Evolutionary conservation across 352 stramenopile genomes (phyloP).

Genomic region (Phytophthora pinifolia): DNA sequence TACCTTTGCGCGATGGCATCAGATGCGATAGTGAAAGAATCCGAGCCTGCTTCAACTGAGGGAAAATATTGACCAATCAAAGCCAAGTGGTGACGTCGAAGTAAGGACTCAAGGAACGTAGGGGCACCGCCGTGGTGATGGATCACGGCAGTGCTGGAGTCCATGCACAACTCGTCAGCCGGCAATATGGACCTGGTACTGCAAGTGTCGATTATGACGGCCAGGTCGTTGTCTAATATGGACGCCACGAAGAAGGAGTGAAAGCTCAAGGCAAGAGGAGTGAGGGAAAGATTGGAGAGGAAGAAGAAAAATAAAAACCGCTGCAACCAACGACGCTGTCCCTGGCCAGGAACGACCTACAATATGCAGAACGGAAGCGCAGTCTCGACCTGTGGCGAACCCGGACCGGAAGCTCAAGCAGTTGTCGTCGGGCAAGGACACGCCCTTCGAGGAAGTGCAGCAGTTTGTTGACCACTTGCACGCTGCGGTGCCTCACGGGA

Average conservation of each 20-base stretch:
- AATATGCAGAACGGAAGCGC: conserved; percentile 66
- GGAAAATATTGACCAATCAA: too few species aligned
- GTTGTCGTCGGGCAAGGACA: conserved; percentile 32
- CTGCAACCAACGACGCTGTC: conserved; percentile 39
- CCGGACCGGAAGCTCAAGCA: conserved; percentile 50
- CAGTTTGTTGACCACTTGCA: conserved; percentile 61
- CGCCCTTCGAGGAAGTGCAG: conserved; percentile 51
- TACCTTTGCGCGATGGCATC: background rate
- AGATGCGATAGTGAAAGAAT: conserved; percentile 4
- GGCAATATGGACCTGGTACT: conserved; percentile 74
- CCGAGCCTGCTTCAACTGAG: conserved; percentile 1
- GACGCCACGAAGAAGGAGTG: conserved; percentile 49
- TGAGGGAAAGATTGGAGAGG: conserved; percentile 23
- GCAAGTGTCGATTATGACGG: conserved; percentile 69
- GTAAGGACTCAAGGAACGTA: too few species aligned
- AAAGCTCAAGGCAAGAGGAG: conserved; percentile 36
- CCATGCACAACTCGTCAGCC: conserved; percentile 51
- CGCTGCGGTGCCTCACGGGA: conserved; percentile 34
- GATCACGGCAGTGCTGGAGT: conserved; percentile 64
- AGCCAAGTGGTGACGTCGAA: too few species aligned
- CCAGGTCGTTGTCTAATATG: conserved; percentile 63
- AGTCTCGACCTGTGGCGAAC: conserved; percentile 59
- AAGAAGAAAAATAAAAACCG: conserved; percentile 29
- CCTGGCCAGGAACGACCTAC: conserved; percentile 72
- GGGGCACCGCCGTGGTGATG: conserved; percentile 56